A percentile compares a stretch with the other conserved stretches of the same genome.
Conservation (phyloP, 352 stramenopile species). For the Pythium sukuiense region DNA sequence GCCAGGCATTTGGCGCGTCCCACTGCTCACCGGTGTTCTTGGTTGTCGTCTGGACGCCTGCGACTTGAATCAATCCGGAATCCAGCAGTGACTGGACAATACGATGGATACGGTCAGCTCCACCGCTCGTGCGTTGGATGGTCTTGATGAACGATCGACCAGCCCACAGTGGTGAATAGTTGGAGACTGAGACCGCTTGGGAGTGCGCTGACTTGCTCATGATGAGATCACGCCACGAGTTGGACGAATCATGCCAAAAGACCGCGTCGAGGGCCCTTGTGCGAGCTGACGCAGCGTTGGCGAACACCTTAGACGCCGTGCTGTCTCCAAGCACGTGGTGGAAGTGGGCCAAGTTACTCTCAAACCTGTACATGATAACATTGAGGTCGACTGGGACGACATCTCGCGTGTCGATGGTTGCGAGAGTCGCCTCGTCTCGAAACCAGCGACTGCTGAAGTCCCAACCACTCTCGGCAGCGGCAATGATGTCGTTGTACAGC, state of each 20-base stretch:
- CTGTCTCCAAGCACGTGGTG: slow-evolving; percentile 22
- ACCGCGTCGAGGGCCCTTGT: slow-evolving; percentile 30
- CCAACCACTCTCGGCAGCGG: slow-evolving; percentile 52
- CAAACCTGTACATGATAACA: slow-evolving; percentile 37
- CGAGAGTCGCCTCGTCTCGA: slow-evolving; percentile 20
- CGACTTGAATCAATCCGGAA: slow-evolving; percentile 32
- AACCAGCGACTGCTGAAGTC: slow-evolving; percentile 59
- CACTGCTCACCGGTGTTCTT: slow-evolving; percentile 41
- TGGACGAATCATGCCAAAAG: slow-evolving; percentile 30
- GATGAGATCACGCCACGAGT: slow-evolving; percentile 35
- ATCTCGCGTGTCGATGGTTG: slow-evolving; percentile 27
- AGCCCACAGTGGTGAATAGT: slow-evolving; percentile 43
- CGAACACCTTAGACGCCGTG: slow-evolving; percentile 9
- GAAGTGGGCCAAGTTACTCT: slow-evolving; percentile 37
- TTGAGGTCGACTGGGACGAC: slow-evolving; percentile 56
- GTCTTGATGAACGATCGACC: slow-evolving; percentile 18
- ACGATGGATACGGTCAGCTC: slow-evolving; percentile 1
- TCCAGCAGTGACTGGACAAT: slow-evolving; percentile 28
- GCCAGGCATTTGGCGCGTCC: slow-evolving; percentile 58
- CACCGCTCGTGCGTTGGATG: neutral
- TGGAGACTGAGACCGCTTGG: slow-evolving; percentile 19
- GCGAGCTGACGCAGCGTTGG: slow-evolving; percentile 15
- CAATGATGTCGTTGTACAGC: slow-evolving; percentile 38
- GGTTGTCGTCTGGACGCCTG: slow-evolving; percentile 39
- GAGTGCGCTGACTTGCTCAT: slow-evolving; percentile 20